A percentile compares a stretch with the other conserved stretches of the same genome.
Evolutionary conservation across 1,284 basidiomycete species (phyloP).

Genomic region (Microbotryum scabiosae): DNA sequence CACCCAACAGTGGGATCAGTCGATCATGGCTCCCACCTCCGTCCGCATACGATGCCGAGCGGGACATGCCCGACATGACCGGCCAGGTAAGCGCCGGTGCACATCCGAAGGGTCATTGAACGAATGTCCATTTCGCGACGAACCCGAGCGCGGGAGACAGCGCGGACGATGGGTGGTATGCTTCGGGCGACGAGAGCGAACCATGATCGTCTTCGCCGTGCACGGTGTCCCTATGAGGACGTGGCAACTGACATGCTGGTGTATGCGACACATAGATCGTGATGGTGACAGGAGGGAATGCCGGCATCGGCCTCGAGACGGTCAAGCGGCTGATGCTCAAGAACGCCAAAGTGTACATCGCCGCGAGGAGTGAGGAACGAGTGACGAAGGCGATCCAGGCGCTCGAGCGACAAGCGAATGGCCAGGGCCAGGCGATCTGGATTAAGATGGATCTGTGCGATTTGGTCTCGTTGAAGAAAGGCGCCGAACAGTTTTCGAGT

Average conservation of each 20-base stretch:
- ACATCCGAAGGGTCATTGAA: too few relatives aligned
- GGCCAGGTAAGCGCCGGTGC: constrained; percentile 40
- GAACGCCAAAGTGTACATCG: constrained; percentile 59
- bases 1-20: not conserved
- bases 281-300: constrained; percentile 41
- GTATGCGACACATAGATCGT: not conserved
- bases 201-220: too few relatives aligned
- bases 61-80: constrained; percentile 50
- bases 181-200: too few relatives aligned
- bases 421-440: constrained; percentile 45
- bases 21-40: constrained; percentile 42
- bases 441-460: constrained; percentile 55
- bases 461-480: constrained; percentile 48
- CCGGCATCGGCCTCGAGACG: constrained; percentile 22
- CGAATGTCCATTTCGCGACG: too few relatives aligned
- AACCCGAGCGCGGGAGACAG: too few relatives aligned
- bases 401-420: constrained; percentile 39
- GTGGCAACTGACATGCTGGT: too few relatives aligned
- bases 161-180: too few relatives aligned
- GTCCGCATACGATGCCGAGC: constrained; percentile 43
- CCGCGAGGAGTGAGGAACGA: constrained; percentile 47
- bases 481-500: constrained; percentile 50
- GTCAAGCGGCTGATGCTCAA: constrained; percentile 43
- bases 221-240: too few relatives aligned
- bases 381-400: constrained; percentile 49